phyloP scores from a whole-genome alignment of 176 grass and related monocot species.

The Cenchrus purpureus region DNA sequence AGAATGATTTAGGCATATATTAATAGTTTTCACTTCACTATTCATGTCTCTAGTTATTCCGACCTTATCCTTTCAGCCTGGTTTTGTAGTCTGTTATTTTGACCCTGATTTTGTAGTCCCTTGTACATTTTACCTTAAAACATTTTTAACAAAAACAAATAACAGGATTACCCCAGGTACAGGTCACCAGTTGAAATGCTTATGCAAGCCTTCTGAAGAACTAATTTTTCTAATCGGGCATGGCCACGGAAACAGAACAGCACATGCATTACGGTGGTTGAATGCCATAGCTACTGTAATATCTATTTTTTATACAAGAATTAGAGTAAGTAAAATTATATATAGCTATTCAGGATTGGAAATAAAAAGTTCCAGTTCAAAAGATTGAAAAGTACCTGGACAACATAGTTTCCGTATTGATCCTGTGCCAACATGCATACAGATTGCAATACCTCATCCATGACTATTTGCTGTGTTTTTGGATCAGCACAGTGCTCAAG shows the following conservation, averaged over 20 bases:
- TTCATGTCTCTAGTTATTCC: not conserved
- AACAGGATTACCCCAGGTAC: not conserved
- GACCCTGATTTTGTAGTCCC: not conserved
- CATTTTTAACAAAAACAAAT: not conserved
- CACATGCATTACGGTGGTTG: not conserved
- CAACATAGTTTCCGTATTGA: constrained; percentile 91
- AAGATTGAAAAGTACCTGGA: constrained; percentile 63
- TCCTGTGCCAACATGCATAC: constrained; percentile 83
- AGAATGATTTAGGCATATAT: not conserved
- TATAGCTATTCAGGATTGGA: not conserved
- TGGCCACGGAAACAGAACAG: no score
- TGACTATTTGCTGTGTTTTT: constrained; percentile 80
- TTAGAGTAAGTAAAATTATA: constrained; percentile 10
- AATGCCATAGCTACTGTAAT: not conserved
- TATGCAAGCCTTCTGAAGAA: constrained; percentile 35
- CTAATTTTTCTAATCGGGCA: no score
- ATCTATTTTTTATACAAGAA: constrained; percentile 1
- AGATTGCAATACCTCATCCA: constrained; percentile 87
- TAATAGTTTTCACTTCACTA: not conserved
- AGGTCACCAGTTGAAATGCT: constrained; percentile 37
- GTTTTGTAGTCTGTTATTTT: not conserved
- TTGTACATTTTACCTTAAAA: not conserved
- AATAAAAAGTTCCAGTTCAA: not conserved
- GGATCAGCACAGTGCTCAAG: constrained; percentile 81
- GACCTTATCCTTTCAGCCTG: not conserved